Conservation (phyloP, 163 green algal species). For the Chlorella variabilis region DNA sequence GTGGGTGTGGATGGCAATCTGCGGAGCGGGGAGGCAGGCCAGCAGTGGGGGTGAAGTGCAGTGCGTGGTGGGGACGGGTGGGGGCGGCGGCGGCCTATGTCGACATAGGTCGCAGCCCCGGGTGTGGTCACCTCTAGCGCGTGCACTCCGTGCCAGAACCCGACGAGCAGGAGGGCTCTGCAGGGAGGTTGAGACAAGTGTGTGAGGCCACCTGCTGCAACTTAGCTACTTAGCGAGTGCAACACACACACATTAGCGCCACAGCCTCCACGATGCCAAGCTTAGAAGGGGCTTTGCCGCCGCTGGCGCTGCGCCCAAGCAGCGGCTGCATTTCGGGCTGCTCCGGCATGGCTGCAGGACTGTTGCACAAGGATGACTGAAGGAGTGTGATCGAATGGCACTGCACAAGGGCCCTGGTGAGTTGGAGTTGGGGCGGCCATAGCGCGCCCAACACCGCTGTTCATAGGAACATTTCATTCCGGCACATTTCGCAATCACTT, state of each 20-base stretch:
- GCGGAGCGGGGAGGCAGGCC: neutral
- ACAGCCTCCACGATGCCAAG: neutral
- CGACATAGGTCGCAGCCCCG: neutral
- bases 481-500: too few relatives aligned
- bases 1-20: constrained; percentile 16
- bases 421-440: too few relatives aligned
- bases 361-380: neutral
- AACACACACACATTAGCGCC: neutral
- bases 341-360: neutral
- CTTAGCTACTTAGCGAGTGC: neutral
- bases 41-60: too few relatives aligned
- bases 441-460: too few relatives aligned
- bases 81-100: neutral
- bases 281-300: neutral
- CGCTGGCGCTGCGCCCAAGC: neutral
- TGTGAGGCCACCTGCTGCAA: neutral
- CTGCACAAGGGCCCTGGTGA: too few relatives aligned
- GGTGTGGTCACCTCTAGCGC: constrained; percentile 4
- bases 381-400: too few relatives aligned
- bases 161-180: neutral
- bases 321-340: constrained; percentile 15
- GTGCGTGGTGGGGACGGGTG: neutral
- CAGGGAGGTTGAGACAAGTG: neutral
- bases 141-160: constrained; percentile 30
- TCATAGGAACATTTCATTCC: too few relatives aligned